Conservation (phyloP, 306 rosid species). For the Quercus bicolor region DNA sequence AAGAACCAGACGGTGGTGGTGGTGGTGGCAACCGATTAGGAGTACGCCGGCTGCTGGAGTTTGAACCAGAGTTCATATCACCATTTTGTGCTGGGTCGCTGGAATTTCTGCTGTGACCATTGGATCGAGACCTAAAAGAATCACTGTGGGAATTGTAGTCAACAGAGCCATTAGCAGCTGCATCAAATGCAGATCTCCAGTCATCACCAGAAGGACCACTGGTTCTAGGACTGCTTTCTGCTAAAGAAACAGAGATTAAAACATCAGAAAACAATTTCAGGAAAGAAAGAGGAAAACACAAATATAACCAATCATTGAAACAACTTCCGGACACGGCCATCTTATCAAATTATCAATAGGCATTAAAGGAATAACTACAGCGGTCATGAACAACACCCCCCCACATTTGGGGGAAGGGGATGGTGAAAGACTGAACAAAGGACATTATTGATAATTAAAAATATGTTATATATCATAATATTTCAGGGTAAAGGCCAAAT, state of each 20-base stretch:
- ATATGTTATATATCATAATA: too few species aligned
- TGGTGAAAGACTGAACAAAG: too few species aligned
- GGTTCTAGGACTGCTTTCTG: slow-evolving; percentile 89
- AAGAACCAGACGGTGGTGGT: slow-evolving; percentile 69
- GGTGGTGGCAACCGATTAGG: slow-evolving; percentile 87
- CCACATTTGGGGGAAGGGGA: too few species aligned
- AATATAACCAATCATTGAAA: too few species aligned
- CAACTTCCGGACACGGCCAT: too few species aligned
- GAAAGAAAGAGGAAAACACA: not conserved
- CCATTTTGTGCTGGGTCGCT: slow-evolving; percentile 86
- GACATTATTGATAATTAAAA: too few species aligned
- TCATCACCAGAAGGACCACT: slow-evolving; percentile 68
- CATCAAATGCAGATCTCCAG: slow-evolving; percentile 93
- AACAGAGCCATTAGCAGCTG: slow-evolving; percentile 71
- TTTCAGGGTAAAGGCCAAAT: too few species aligned
- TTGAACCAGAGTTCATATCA: slow-evolving; percentile 57
- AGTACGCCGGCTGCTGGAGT: slow-evolving; percentile 81
- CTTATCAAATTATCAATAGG: too few species aligned
- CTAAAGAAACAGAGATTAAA: slow-evolving; percentile 10
- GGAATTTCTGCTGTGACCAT: slow-evolving; percentile 71
- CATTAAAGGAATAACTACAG: too few species aligned
- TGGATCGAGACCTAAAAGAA: slow-evolving; percentile 58
- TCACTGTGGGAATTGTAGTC: slow-evolving; percentile 33
- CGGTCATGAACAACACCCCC: too few species aligned
- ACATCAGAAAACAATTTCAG: slow-evolving; percentile 3